Base-by-base conservation (phyloP, 371 early-diverging fungal genomes). In the Sporodiniella umbellata region DNA sequence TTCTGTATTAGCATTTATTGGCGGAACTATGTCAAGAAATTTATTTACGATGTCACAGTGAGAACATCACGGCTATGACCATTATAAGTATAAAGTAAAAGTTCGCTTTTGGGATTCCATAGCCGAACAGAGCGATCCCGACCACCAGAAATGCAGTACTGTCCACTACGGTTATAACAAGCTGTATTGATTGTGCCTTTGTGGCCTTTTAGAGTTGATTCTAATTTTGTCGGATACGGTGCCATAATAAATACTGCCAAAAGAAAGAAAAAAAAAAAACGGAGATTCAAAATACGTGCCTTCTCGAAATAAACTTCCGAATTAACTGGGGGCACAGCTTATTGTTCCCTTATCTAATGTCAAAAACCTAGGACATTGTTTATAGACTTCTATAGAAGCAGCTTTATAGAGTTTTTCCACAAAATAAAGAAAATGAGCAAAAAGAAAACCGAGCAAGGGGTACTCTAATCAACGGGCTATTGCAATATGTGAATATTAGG, bases 61-160 rank as follows among this genome's bases (percentile, higher is more conserved):
- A 88, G 78, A 0, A 96, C 84, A 35, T 90, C 94, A 66, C 90
- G 85, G 10, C 92, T 93, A 60, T 96, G 96, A 0, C 88, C 94
- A n/a, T 73, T 69, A 57, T 90, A 95, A 0, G 81, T 79, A 49
- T 89, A 88, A 17, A 96, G 78, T 35, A 70, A 76, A 15, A 81
- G 64, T 7, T 86, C 88, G 1, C 81, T 81, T 2, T 58, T 38
- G 10, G 89, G 84, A 66, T 90, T 95, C 89, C 92, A 92, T 38
- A 95, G 75, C 38, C 81, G 71, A n/a, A 95, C 72, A 0, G 74
- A 60, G 6, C 87, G 79, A 77, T 95, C 95, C 30, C 80, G 79
- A 0, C 93, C 87, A 1, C 86, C 95, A 2, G 92, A 87, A 11
- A 92, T 42, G 33, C 85, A 73, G 37, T 92, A 92, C 25, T 86